Evolutionary conservation across 768 basidiomycete species (phyloP), one percentile per base, ranked within the genome.

Genomic region (Strobilomyces confusus): DNA sequence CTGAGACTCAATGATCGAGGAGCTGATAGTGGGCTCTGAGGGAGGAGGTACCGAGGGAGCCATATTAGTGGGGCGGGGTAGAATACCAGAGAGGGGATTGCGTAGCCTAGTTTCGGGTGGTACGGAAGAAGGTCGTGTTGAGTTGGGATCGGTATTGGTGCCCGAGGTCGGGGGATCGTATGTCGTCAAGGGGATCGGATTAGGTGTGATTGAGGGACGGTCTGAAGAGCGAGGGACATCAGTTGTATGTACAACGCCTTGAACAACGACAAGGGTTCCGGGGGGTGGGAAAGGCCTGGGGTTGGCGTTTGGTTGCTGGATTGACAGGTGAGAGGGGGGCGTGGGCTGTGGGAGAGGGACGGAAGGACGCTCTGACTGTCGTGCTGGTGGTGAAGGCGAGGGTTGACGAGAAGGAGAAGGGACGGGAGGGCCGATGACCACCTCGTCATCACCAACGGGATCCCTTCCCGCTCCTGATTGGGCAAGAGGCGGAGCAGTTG

Each of bases 161-260:
- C 47, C 54, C 19, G 43, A 19, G 61, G 48, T 32, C 40, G 46
- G 15, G 19, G 47, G 15, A 45, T 59, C 30, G 37, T 48, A 52
- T 44, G 56, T 23, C 15, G 46, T 41, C 0, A 54, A 38, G 15
- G 44, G 45, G 17, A 44, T 48, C 9, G 64, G 44, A 51, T 47
- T 59, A n/a, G 52, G 48, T 34, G 42, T 52, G 29, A 56, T 26
- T 9, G 60, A 45, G 20, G 57, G 63, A 45, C 67, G 58, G 41
- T 68, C 62, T 14, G 61, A 51, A 33, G 68, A 52, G 20, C 76
- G 73, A 1, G 82, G 76, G 25, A 80, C 77, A 67, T 89, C 87
- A 4, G 84, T 84, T 1, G 87, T 89, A 57, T 89, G 87, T 1
- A 89, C 87, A 37, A 89, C 87, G 45, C 88, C 88, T 68, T 91